Evolutionary conservation across 73 alveolate genomes (phyloP), one percentile per base, ranked within the genome.

Genomic region (Paramecium sonneborni): DNA sequence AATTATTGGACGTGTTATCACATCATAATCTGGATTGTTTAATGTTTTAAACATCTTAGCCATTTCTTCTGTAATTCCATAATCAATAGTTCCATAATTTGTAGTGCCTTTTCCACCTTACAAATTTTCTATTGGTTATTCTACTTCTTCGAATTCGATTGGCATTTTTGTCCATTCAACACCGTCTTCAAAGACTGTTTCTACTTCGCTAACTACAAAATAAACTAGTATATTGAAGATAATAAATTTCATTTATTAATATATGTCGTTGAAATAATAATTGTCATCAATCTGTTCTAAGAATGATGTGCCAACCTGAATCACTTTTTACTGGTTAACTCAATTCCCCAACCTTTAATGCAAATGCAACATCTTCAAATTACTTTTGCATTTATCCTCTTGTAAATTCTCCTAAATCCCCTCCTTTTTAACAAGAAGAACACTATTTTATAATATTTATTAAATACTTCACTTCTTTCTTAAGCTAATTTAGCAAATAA

Each of bases 311-410:
- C 76, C 69, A 39, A 20, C 99, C 99, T 10, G 99, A 96, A 92
- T 97, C 99, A 82, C 98, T 88, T 39, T 95, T 97, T 28, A 97
- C 99, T 30, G 97, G 97, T 58, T 94, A 97, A 95, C 98, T 95
- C 68, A 97, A 92, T 69, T 97, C 98, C 28, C 99, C 99, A 26
- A 95, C 96, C 56, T 93, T 76, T 37, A 97, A 84, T 38, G 96
- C 97, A 90, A 97, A 97, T 4, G 99, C 98, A 20, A 96, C 99
- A 76, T 97, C 98, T 93, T 97, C 99, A 93, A 97, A 97, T 30
- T 95, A 89, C 39, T 94, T 69, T 92, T 97, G 97, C 99, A 97
- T 97, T 72, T 97, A 94, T 26, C 99, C 99, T 68, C 96, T 92
- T 32, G 97, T 97, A 88, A 97, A 97, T 52, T 92, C 35, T 3